Evolutionary conservation across 2,329 filamentous ascomycete species (phyloP).

Genomic region (Pseudodiploospora longispora): DNA sequence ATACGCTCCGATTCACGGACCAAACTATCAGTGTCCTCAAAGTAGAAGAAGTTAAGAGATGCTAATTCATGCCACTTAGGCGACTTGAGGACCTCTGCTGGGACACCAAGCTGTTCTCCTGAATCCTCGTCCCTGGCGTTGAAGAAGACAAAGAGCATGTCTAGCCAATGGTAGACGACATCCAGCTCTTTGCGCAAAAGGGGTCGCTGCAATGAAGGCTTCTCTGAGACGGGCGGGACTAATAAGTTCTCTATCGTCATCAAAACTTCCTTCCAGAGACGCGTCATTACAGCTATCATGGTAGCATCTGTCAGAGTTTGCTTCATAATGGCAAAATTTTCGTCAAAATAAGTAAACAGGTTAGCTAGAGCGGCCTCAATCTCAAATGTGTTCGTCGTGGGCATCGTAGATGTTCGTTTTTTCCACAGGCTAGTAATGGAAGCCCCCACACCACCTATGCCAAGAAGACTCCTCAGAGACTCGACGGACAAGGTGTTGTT

Average conservation of each 20-base stretch:
- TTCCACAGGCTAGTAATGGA: slow-evolving; percentile 64
- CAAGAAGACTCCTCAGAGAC: slow-evolving; percentile 67
- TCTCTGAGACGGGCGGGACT: slow-evolving; percentile 91
- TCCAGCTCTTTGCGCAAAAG: slow-evolving; percentile 84
- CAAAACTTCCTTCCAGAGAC: slow-evolving; percentile 95
- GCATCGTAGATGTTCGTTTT: slow-evolving; percentile 46
- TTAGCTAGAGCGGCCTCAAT: slow-evolving; percentile 75
- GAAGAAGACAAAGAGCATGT: slow-evolving; percentile 90
- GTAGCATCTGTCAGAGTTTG: slow-evolving; percentile 86
- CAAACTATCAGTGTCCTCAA: slow-evolving; percentile 81
- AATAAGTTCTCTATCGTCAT: slow-evolving; percentile 83
- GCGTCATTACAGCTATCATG: slow-evolving; percentile 98
- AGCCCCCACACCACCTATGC: slow-evolving; percentile 59
- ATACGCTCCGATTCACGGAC: slow-evolving; percentile 95
- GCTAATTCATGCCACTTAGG: slow-evolving; percentile 98
- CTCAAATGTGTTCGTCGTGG: slow-evolving; percentile 60
- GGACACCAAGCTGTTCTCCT: slow-evolving; percentile 77
- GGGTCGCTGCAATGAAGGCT: slow-evolving; percentile 77
- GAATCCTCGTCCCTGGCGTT: slow-evolving; percentile 78
- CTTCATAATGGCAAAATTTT: slow-evolving; percentile 99
- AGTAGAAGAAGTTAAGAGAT: slow-evolving; percentile 97
- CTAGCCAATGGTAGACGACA: slow-evolving; percentile 89
- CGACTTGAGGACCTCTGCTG: slow-evolving; percentile 84
- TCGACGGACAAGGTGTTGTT: slow-evolving; percentile 79
- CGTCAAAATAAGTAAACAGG: slow-evolving; percentile 90